Evolutionary conservation across 371 early-diverging fungal genomes (phyloP).

Genomic region (Ordospora pajunii): DNA sequence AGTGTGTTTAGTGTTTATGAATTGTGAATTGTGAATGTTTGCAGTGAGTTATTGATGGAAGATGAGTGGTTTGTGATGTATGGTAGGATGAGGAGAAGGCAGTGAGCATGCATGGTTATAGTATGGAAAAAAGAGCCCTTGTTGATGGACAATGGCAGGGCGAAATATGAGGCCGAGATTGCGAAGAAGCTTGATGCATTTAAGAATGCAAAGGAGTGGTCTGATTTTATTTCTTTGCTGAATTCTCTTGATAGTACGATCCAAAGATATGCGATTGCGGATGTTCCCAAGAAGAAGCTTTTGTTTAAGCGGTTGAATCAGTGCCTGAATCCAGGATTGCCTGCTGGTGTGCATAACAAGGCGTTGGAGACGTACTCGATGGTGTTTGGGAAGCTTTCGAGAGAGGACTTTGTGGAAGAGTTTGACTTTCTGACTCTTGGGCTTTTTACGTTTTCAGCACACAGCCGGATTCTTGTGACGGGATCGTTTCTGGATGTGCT

Average conservation of each 20-base stretch:
- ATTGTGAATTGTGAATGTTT: no score
- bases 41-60: not conserved
- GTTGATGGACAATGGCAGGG: constrained; percentile 21
- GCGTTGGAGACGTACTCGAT: constrained; percentile 76
- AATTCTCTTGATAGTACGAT: constrained; percentile 47
- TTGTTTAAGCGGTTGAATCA: constrained; percentile 88
- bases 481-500: constrained; percentile 48
- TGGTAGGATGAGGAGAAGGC: constrained; percentile 40
- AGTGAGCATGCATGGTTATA: constrained; percentile 23
- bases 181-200: constrained; percentile 59
- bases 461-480: constrained; percentile 43
- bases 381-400: constrained; percentile 64
- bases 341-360: constrained; percentile 93
- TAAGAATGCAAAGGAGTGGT: constrained; percentile 60
- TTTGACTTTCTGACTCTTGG: constrained; percentile 49
- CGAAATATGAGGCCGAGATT: constrained; percentile 50
- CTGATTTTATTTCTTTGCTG: constrained; percentile 58
- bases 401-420: constrained; percentile 28
- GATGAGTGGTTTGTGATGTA: not conserved
- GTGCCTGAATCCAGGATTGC: constrained; percentile 90
- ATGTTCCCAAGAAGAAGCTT: constrained; percentile 68
- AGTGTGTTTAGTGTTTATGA: no score
- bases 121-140: not conserved
- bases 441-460: constrained; percentile 47
- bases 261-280: constrained; percentile 34